A percentile compares a stretch with the other conserved stretches of the same genome.
These are phyloP conservation scores for Tricharina praecox DNA, from an alignment of 495 filamentous ascomycete species.

Conservation along the genomic window DNA sequence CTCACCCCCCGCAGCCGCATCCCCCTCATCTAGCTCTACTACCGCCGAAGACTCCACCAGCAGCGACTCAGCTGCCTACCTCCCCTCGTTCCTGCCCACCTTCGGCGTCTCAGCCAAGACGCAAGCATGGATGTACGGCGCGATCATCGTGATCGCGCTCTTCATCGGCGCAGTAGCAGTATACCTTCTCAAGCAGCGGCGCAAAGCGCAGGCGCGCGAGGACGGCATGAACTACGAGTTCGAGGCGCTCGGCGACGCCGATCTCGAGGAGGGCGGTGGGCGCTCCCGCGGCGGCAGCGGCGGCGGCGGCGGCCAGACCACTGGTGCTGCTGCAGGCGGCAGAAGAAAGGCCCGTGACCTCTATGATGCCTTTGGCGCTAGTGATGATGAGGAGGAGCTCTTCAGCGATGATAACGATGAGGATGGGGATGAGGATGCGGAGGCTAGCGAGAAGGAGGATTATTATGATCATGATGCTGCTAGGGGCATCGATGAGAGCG, in stretches of 20 bases:
- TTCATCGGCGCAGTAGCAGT: conserved; percentile 67
- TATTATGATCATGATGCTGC: conserved; percentile 23
- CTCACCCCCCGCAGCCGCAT: too few species aligned
- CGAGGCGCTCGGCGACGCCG: conserved; percentile 73
- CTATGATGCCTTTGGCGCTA: conserved; percentile 83
- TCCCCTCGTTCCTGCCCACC: conserved; percentile 85
- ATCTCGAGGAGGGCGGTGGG: conserved; percentile 44
- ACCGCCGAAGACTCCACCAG: too few species aligned
- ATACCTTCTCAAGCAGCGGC: conserved; percentile 63
- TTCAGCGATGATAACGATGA: conserved; percentile 42
- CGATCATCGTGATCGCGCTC: conserved; percentile 60
- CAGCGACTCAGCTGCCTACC: conserved; percentile 11
- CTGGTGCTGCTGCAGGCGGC: conserved; percentile 22
- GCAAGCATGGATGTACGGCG: conserved; percentile 87
- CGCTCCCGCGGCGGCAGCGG: not conserved
- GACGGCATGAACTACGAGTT: conserved; percentile 82
- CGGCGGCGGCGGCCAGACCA: too few species aligned
- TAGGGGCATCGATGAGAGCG: conserved; percentile 20
- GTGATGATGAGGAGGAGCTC: conserved; percentile 52
- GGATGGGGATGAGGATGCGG: conserved; percentile 28
- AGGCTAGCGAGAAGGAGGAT: too few species aligned
- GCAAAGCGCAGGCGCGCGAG: conserved; percentile 57
- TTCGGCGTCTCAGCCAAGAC: conserved; percentile 82
- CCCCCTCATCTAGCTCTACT: too few species aligned
- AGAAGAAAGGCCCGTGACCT: conserved; percentile 59